phyloP scores from a whole-genome alignment of 768 basidiomycete genomes.

The Solioccasus polychromus region DNA sequence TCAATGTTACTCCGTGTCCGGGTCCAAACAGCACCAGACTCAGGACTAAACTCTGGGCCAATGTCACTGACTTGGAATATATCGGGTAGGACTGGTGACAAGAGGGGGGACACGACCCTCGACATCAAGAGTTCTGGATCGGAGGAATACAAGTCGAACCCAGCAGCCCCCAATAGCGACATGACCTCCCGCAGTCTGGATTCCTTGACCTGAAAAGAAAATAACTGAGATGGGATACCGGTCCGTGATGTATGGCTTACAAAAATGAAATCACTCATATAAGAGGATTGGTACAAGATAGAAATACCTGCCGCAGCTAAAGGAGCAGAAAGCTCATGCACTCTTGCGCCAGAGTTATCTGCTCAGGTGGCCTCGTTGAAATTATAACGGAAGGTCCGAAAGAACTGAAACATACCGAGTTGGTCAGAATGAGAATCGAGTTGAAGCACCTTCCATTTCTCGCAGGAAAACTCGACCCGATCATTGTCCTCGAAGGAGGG shows the following conservation, averaged over 20 bases:
- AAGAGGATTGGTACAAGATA: conserved; percentile 80
- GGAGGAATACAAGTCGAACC: conserved; percentile 62
- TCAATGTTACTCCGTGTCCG: conserved; percentile 43
- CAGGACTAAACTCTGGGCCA: conserved; percentile 29
- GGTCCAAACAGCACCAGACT: conserved; percentile 47
- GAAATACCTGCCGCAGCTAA: conserved; percentile 76
- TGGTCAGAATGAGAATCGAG: conserved; percentile 77
- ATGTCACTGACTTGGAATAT: conserved; percentile 29
- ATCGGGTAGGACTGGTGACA: conserved; percentile 32
- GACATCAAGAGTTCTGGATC: conserved; percentile 38
- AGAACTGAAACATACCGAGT: conserved; percentile 44
- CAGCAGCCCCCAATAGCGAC: conserved; percentile 53
- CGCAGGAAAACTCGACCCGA: conserved; percentile 63
- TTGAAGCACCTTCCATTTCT: conserved; percentile 77
- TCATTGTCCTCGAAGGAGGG: conserved; percentile 37
- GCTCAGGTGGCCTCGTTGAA: conserved; percentile 6
- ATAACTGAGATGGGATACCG: conserved; percentile 1
- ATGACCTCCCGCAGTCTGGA: conserved; percentile 61
- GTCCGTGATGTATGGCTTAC: conserved; percentile 43
- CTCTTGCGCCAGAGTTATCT: conserved; percentile 71
- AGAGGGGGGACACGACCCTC: conserved; percentile 29
- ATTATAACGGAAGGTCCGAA: neutral
- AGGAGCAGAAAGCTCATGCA: conserved; percentile 73
- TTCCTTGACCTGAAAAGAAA: conserved; percentile 56
- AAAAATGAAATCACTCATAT: conserved; percentile 81